These are phyloP conservation scores for Metschnikowia picachoensis DNA, from an alignment of 805 yeast genomes.

Conservation along the genomic window DNA sequence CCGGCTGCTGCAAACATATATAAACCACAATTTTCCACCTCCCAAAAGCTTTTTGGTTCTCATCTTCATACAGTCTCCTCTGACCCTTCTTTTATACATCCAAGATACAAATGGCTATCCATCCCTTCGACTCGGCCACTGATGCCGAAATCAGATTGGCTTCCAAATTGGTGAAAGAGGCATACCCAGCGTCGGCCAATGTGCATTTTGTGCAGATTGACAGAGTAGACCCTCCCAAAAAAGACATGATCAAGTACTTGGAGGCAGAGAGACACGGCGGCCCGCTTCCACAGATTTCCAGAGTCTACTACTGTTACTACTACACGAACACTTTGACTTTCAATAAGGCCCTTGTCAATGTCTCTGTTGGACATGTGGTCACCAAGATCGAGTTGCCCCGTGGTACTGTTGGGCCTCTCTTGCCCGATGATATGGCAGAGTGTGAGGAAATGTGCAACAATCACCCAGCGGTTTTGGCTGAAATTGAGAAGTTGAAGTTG, in stretches of 20 bases:
- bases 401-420: conserved; percentile 67
- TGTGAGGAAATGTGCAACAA: conserved; percentile 48
- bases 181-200: conserved; percentile 46
- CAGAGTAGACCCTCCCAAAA: conserved; percentile 75
- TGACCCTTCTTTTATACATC: too few species aligned
- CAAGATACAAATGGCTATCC: conserved; percentile 21
- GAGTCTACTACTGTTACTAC: conserved; percentile 67
- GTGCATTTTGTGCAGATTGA: conserved; percentile 67
- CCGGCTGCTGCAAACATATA: too few species aligned
- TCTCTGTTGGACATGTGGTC: conserved; percentile 57
- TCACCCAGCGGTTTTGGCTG: conserved; percentile 60
- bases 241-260: conserved; percentile 60
- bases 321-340: conserved; percentile 51
- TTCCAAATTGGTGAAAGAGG: conserved; percentile 56
- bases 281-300: conserved; percentile 56
- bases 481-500: conserved; percentile 61
- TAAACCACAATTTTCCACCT: too few species aligned
- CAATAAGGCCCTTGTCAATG: conserved; percentile 70
- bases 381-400: conserved; percentile 52
- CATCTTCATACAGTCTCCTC: too few species aligned
- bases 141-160: conserved; percentile 58
- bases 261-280: conserved; percentile 55
- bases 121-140: conserved; percentile 57
- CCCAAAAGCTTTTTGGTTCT: too few species aligned
- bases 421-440: conserved; percentile 58